phyloP scores from a whole-genome alignment of 2,329 filamentous ascomycete genomes.

The Neophaeococcomyces aloes region DNA sequence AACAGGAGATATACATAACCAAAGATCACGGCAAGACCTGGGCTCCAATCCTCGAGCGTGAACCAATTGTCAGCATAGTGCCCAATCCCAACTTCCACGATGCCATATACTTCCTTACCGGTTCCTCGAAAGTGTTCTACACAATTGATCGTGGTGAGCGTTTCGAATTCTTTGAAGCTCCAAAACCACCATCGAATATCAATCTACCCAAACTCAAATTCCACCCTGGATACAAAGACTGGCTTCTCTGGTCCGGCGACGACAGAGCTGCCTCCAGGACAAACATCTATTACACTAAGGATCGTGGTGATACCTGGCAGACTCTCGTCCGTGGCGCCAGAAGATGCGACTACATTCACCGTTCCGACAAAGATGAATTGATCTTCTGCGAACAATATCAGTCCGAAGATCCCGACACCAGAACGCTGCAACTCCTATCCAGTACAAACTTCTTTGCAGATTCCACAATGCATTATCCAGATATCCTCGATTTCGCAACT shows the following conservation, averaged over 20 bases:
- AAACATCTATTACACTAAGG: slow-evolving; percentile 64
- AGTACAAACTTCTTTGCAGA: slow-evolving; percentile 69
- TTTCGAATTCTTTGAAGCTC: slow-evolving; percentile 64
- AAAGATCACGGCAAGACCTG: slow-evolving; percentile 84
- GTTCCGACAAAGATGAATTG: slow-evolving; percentile 51
- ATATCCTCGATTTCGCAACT: slow-evolving; percentile 77
- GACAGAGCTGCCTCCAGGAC: slow-evolving; percentile 55
- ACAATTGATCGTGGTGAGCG: slow-evolving; percentile 67
- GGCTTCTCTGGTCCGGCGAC: slow-evolving; percentile 79
- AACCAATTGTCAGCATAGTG: slow-evolving; percentile 59
- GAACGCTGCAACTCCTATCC: slow-evolving; percentile 59
- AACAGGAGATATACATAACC: slow-evolving; percentile 59
- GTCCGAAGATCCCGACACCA: slow-evolving; percentile 51
- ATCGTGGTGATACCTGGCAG: slow-evolving; percentile 71
- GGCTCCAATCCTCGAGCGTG: slow-evolving; percentile 58
- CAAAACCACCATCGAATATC: slow-evolving; percentile 45
- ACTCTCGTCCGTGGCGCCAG: slow-evolving; percentile 62
- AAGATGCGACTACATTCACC: slow-evolving; percentile 79
- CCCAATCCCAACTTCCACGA: slow-evolving; percentile 76
- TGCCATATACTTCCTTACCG: slow-evolving; percentile 74
- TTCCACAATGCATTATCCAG: slow-evolving; percentile 50
- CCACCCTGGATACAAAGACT: slow-evolving; percentile 75
- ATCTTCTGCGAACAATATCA: slow-evolving; percentile 54
- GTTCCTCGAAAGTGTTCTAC: slow-evolving; percentile 59
- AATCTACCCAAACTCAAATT: slow-evolving; percentile 55